phyloP scores from a whole-genome alignment of 2,329 filamentous ascomycete species.

The Metarhizium guizhouense region DNA sequence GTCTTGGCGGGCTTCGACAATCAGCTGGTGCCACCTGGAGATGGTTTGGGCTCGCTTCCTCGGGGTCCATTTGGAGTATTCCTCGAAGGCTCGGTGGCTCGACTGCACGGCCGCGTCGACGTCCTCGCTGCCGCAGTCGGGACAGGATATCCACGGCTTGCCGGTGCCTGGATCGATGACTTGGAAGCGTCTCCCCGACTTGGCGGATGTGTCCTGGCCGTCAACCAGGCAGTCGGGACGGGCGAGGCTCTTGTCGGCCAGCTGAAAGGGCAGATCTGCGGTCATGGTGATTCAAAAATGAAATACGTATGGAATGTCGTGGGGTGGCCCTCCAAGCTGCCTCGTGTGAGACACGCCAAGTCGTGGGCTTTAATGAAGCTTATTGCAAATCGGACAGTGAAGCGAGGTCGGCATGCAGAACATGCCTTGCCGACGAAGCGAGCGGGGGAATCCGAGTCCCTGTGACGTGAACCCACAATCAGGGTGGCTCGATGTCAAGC shows the following conservation, averaged over 20 bases:
- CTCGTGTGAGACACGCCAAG: neutral
- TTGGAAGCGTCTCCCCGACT: slow-evolving; percentile 38
- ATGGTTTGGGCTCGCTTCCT: slow-evolving; percentile 25
- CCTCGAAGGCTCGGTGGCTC: slow-evolving; percentile 26
- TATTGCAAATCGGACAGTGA: neutral
- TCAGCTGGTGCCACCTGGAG: slow-evolving; percentile 26
- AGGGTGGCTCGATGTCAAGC: too few species aligned
- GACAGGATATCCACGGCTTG: slow-evolving; percentile 39
- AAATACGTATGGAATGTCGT: neutral
- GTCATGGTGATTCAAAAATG: neutral
- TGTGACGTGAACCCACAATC: neutral
- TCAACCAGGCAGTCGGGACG: slow-evolving; percentile 41
- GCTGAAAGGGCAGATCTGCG: slow-evolving; percentile 26
- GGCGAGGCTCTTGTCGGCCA: slow-evolving; percentile 37
- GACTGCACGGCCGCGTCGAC: slow-evolving; percentile 28
- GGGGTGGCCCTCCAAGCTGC: neutral
- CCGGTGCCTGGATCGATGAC: slow-evolving; percentile 45
- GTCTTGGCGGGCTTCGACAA: slow-evolving; percentile 26
- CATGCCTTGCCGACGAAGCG: neutral
- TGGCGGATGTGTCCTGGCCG: slow-evolving; percentile 35
- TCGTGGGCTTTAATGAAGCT: neutral
- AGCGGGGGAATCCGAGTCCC: neutral
- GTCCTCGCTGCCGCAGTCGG: slow-evolving; percentile 34
- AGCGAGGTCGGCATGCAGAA: neutral
- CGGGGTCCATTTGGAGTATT: slow-evolving; percentile 28